These are phyloP conservation scores for Dactylella cylindrospora DNA, from an alignment of 2,329 filamentous ascomycete genomes.

Conservation along the genomic window DNA sequence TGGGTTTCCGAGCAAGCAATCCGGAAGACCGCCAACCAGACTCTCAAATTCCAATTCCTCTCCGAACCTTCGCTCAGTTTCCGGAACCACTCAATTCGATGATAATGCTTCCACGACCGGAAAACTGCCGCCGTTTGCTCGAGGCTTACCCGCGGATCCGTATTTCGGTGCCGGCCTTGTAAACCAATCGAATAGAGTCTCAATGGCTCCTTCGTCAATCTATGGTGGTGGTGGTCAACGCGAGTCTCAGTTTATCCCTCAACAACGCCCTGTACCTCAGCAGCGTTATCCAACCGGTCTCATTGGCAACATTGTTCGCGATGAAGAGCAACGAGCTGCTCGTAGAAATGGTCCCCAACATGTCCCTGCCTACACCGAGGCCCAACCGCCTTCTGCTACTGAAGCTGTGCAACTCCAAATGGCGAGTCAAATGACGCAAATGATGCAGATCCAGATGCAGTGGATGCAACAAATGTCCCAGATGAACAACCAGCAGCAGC, in stretches of 20 bases:
- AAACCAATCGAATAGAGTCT: conserved; percentile 71
- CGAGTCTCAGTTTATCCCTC: conserved; percentile 50
- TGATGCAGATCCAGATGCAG: conserved; percentile 94
- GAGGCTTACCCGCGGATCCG: conserved; percentile 78
- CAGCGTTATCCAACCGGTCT: conserved; percentile 70
- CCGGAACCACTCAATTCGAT: conserved; percentile 58
- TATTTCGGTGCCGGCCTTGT: conserved; percentile 75
- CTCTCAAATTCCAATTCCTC: conserved; percentile 68
- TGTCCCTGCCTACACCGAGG: conserved; percentile 44
- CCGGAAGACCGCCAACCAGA: conserved; percentile 69
- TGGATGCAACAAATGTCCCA: conserved; percentile 67
- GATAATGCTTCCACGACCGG: conserved; percentile 52
- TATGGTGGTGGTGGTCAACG: conserved; percentile 53
- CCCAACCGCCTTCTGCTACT: conserved; percentile 58
- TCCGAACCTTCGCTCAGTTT: conserved; percentile 67
- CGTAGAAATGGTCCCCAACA: conserved; percentile 34
- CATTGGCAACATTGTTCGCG: conserved; percentile 75
- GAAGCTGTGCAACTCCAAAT: conserved; percentile 78
- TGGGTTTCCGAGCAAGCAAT: conserved; percentile 72
- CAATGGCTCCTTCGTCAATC: conserved; percentile 61
- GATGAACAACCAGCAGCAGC: conserved; percentile 48
- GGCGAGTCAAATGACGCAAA: conserved; percentile 79
- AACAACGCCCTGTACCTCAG: conserved; percentile 48
- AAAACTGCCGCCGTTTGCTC: conserved; percentile 76
- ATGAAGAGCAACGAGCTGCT: conserved; percentile 51